These are phyloP conservation scores for Fomitopsis palustris DNA, from an alignment of 1,284 basidiomycete species.

Conservation along the genomic window DNA sequence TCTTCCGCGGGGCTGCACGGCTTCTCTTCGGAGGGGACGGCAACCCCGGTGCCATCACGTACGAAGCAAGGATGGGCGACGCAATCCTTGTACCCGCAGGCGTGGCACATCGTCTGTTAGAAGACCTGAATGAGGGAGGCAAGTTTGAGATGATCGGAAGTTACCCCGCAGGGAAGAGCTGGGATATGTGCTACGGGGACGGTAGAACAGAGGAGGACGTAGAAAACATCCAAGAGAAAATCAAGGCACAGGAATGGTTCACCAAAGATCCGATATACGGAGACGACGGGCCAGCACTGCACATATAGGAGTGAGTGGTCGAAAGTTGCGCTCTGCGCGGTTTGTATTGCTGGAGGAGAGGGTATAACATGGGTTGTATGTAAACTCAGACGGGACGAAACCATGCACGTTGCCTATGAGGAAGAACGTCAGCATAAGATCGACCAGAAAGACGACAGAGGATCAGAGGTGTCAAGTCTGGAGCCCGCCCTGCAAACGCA, in stretches of 20 bases:
- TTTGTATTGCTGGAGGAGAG: too few relatives aligned
- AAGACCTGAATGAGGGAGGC: slow-evolving; percentile 21
- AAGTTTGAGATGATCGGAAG: slow-evolving; percentile 36
- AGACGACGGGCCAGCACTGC: slow-evolving; percentile 30
- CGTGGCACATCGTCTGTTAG: slow-evolving; percentile 33
- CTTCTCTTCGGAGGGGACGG: slow-evolving; percentile 38
- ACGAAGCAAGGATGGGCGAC: slow-evolving; percentile 34
- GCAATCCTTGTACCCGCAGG: slow-evolving; percentile 40
- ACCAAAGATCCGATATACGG: slow-evolving; percentile 38
- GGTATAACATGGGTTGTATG: too few relatives aligned
- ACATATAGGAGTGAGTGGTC: too few relatives aligned
- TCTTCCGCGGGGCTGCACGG: slow-evolving; percentile 29
- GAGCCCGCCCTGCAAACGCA: slow-evolving; percentile 54
- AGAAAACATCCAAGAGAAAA: slow-evolving; percentile 24
- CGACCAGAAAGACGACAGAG: background rate
- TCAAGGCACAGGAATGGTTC: slow-evolving; percentile 34
- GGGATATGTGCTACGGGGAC: slow-evolving; percentile 38
- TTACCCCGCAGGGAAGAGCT: slow-evolving; percentile 33
- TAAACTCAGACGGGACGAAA: too few relatives aligned
- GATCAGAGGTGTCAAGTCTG: slow-evolving; percentile 55
- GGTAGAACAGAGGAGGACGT: slow-evolving; percentile 20
- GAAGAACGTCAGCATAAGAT: background rate
- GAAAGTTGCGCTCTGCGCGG: too few relatives aligned
- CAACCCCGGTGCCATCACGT: slow-evolving; percentile 29
- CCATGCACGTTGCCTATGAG: background rate